Conservation (phyloP, 139 green algal species). For the Bryopsis sp. region DNA sequence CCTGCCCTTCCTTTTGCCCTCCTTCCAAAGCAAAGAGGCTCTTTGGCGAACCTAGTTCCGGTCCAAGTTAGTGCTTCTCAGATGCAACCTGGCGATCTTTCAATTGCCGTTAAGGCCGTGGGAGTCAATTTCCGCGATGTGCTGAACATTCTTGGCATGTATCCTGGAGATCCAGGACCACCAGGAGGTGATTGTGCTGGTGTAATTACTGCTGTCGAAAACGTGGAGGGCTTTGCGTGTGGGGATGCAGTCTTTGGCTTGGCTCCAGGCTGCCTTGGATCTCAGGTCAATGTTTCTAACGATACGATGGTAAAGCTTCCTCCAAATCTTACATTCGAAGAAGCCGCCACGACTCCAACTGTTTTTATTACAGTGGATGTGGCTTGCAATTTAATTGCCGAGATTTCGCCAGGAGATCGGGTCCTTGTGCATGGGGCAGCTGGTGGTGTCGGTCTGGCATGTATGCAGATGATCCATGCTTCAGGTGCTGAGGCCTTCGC, state of each 20-base stretch:
- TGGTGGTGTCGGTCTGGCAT: constrained; percentile 61
- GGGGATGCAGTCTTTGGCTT: constrained; percentile 71
- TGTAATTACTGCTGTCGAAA: constrained; percentile 42
- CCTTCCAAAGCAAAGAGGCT: constrained; percentile 35
- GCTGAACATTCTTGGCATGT: constrained; percentile 75
- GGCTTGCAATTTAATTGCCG: background rate
- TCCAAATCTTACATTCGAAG: constrained; percentile 47
- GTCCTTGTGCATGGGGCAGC: constrained; percentile 51
- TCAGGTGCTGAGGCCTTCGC: constrained; percentile 35
- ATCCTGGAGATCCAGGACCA: constrained; percentile 64
- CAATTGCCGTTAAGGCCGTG: constrained; percentile 59
- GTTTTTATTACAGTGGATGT: constrained; percentile 23
- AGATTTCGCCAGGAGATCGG: constrained; percentile 15
- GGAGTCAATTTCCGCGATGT: constrained; percentile 83
- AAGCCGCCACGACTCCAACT: constrained; percentile 44
- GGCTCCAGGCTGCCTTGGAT: constrained; percentile 58
- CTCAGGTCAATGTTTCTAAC: constrained; percentile 43
- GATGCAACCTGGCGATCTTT: constrained; percentile 24
- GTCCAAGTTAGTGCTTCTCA: background rate
- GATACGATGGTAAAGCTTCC: constrained; percentile 58
- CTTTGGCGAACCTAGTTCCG: constrained; percentile 39
- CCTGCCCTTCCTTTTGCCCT: constrained; percentile 9
- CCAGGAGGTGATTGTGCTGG: constrained; percentile 72
- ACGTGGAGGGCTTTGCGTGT: constrained; percentile 11
- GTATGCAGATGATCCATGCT: constrained; percentile 38